Evolutionary conservation across 768 basidiomycete species (phyloP).

Genomic region (Botryobasidium botryosum): DNA sequence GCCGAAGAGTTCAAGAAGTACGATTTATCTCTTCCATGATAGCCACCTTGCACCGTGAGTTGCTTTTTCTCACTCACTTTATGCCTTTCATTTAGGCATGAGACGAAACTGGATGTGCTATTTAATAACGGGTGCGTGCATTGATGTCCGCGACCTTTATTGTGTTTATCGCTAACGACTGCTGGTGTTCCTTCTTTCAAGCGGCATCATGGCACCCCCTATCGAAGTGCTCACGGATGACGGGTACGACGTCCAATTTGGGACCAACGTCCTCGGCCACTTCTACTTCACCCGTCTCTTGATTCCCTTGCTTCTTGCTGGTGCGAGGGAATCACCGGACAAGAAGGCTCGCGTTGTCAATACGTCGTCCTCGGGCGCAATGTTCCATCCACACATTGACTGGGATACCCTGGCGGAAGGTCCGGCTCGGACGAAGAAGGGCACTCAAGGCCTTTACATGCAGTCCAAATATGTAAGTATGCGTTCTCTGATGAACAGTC

Average conservation of each 20-base stretch:
- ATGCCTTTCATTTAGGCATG: slow-evolving; percentile 1
- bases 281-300: slow-evolving; percentile 4
- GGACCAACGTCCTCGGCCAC: slow-evolving; percentile 4
- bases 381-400: neutral
- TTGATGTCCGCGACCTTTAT: neutral
- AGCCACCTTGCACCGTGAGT: neutral
- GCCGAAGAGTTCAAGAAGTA: slow-evolving; percentile 11
- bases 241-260: slow-evolving; percentile 5
- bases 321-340: slow-evolving; percentile 1
- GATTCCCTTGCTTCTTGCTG: neutral
- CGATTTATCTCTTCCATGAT: neutral
- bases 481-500: too few relatives aligned
- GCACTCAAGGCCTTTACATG: neutral
- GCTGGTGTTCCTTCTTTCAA: neutral
- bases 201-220: slow-evolving; percentile 15
- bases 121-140: slow-evolving; percentile 10
- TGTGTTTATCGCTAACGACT: neutral
- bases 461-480: slow-evolving; percentile 8
- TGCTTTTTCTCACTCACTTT: neutral
- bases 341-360: slow-evolving; percentile 7
- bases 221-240: slow-evolving; percentile 10
- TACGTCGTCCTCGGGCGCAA: neutral
- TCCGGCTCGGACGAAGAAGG: slow-evolving; percentile 1
- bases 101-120: slow-evolving; percentile 11
- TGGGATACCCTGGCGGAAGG: slow-evolving; percentile 6